phyloP scores from a whole-genome alignment of 306 rosid species.

The Cicer yamashitae region DNA sequence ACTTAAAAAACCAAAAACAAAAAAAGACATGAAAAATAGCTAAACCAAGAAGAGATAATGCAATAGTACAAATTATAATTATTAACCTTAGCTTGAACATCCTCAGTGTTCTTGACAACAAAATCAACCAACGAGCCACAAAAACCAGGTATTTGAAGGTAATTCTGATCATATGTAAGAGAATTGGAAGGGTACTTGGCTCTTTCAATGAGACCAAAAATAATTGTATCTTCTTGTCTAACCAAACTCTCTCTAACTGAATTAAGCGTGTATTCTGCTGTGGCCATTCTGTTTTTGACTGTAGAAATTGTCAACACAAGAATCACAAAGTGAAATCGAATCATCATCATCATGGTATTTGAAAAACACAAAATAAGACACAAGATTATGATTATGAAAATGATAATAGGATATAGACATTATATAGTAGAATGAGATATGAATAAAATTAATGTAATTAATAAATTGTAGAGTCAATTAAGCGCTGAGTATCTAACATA shows the following conservation, averaged over 20 bases:
- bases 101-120: conserved; percentile 64
- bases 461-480: conserved; percentile 19
- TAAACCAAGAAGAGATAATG: neutral
- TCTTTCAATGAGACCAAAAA: conserved; percentile 75
- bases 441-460: neutral
- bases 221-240: conserved; percentile 81
- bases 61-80: neutral
- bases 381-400: conserved; percentile 4
- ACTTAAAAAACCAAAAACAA: neutral
- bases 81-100: conserved; percentile 68
- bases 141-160: conserved; percentile 37
- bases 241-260: conserved; percentile 67
- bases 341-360: conserved; percentile 37
- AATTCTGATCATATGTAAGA: conserved; percentile 52
- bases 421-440: conserved; percentile 32
- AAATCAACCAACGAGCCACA: conserved; percentile 64
- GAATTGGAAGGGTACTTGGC: conserved; percentile 71
- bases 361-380: conserved; percentile 16
- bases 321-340: conserved; percentile 37
- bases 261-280: conserved; percentile 57
- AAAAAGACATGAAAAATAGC: conserved; percentile 8
- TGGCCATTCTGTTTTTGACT: conserved; percentile 45
- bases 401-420: conserved; percentile 1
- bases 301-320: conserved; percentile 45
- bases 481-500: neutral